Evolutionary conservation across 2,329 filamentous ascomycete genomes (phyloP).

Genomic region (Annulohypoxylon truncatum): DNA sequence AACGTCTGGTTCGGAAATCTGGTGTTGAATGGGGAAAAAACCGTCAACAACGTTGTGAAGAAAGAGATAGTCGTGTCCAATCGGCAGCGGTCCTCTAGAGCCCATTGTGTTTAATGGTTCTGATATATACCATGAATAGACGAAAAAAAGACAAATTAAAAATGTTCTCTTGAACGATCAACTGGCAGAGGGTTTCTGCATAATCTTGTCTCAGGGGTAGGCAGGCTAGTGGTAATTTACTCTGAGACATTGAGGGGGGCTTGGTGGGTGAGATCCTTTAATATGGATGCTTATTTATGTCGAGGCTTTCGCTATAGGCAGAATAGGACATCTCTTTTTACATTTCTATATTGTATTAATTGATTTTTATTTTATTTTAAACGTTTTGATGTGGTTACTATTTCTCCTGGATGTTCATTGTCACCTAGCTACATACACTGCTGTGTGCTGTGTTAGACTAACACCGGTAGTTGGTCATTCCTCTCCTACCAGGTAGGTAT

Average conservation of each 20-base stretch:
- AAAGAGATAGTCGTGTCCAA: conserved; percentile 22
- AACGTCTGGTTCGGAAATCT: conserved; percentile 36
- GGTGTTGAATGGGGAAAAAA: conserved; percentile 25
- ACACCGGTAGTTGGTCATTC: not conserved
- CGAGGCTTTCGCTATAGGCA: not conserved
- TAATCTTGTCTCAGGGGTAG: conserved; percentile 6
- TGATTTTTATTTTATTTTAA: not conserved
- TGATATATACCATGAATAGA: conserved; percentile 48
- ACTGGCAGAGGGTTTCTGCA: not conserved
- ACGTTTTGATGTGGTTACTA: not conserved
- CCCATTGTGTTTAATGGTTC: conserved; percentile 43
- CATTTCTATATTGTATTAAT: not conserved
- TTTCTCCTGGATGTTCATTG: not conserved
- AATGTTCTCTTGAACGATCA: conserved; percentile 11
- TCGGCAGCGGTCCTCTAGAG: conserved; percentile 38
- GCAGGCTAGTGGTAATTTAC: conserved; percentile 11
- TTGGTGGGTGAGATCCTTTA: not conserved
- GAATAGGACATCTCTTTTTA: not conserved
- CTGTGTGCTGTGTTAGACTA: not conserved
- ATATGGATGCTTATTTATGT: not conserved
- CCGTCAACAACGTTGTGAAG: conserved; percentile 2
- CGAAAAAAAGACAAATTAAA: conserved; percentile 40
- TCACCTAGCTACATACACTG: not conserved
- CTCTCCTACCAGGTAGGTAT: no score
- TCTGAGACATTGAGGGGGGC: conserved; percentile 7